These are phyloP conservation scores for Euphorbia peplus DNA, from an alignment of 345 rosid genomes.

Conservation along the genomic window DNA sequence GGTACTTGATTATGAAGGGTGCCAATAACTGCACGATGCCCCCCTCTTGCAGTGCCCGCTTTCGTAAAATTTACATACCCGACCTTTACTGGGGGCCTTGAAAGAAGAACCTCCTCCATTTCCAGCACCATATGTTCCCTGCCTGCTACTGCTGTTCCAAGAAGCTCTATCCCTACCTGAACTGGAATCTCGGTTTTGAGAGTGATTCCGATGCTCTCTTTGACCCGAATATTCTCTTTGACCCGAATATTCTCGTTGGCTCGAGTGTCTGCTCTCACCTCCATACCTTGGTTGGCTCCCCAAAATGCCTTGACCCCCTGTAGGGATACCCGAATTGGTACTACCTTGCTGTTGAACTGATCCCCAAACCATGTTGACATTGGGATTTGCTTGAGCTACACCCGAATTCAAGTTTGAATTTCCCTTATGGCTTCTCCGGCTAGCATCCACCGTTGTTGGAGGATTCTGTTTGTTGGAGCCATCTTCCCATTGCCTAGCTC, in stretches of 20 bases:
- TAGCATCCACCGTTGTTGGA: slow-evolving; percentile 24
- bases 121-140: slow-evolving; percentile 29
- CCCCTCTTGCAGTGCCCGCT: slow-evolving; percentile 75
- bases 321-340: slow-evolving; percentile 26
- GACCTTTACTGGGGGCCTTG: slow-evolving; percentile 65
- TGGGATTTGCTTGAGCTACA: slow-evolving; percentile 26
- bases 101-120: slow-evolving; percentile 49
- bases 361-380: slow-evolving; percentile 32
- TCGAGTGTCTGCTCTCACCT: slow-evolving; percentile 38
- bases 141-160: slow-evolving; percentile 36
- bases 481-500: slow-evolving; percentile 20
- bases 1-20: slow-evolving; percentile 47
- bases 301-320: slow-evolving; percentile 35
- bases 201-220: slow-evolving; percentile 43
- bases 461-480: slow-evolving; percentile 11
- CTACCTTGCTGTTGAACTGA: slow-evolving; percentile 35
- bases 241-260: slow-evolving; percentile 46
- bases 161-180: slow-evolving; percentile 47
- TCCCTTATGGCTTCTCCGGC: slow-evolving; percentile 45
- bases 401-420: slow-evolving; percentile 29
- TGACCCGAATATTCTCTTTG: slow-evolving; percentile 40
- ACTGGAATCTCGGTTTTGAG: slow-evolving; percentile 48
- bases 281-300: slow-evolving; percentile 54
- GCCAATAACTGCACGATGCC: slow-evolving; percentile 72
- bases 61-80: slow-evolving; percentile 71